A percentile compares a stretch with the other conserved stretches of the same genome.
These are phyloP conservation scores for Coniochaeta sp. DNA, from an alignment of 2,329 filamentous ascomycete genomes.

Conservation along the genomic window DNA sequence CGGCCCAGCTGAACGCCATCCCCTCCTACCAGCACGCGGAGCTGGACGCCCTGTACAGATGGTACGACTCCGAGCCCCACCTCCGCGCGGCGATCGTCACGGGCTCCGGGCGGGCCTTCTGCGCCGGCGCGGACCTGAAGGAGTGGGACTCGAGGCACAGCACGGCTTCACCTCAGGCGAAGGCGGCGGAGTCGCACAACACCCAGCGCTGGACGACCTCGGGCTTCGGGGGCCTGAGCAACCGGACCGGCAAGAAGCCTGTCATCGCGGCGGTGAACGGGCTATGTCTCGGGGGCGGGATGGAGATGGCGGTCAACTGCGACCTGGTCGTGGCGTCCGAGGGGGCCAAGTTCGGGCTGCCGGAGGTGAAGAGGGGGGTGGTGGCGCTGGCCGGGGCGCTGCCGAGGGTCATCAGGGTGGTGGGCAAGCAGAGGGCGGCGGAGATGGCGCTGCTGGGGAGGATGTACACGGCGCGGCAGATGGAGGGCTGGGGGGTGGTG, in stretches of 20 bases:
- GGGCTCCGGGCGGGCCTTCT: slow-evolving; percentile 57
- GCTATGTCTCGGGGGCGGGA: slow-evolving; percentile 65
- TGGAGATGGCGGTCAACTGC: slow-evolving; percentile 67
- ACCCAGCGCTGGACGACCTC: slow-evolving; percentile 23
- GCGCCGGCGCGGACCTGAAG: slow-evolving; percentile 60
- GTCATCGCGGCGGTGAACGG: slow-evolving; percentile 72
- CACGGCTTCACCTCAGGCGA: neutral
- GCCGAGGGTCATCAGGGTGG: slow-evolving; percentile 54
- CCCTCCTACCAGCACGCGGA: slow-evolving; percentile 37
- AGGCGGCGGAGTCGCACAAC: slow-evolving; percentile 6
- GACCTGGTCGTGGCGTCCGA: slow-evolving; percentile 61
- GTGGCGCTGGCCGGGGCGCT: slow-evolving; percentile 64
- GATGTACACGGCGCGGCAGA: slow-evolving; percentile 49
- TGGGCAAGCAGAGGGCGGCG: slow-evolving; percentile 62
- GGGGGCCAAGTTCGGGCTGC: slow-evolving; percentile 56
- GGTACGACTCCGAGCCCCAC: slow-evolving; percentile 54
- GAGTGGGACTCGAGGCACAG: slow-evolving; percentile 42
- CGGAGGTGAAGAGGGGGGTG: slow-evolving; percentile 65
- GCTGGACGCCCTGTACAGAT: slow-evolving; percentile 37
- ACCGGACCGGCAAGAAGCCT: slow-evolving; percentile 63
- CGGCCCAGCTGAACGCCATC: slow-evolving; percentile 51
- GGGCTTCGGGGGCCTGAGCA: slow-evolving; percentile 60
- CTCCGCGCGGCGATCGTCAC: slow-evolving; percentile 58
- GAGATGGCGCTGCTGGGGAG: slow-evolving; percentile 64
- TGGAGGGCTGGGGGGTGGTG: slow-evolving; percentile 60